Evolutionary conservation across 2,329 filamentous ascomycete species (phyloP).

Genomic region (Sporothrix brunneoviolacea): DNA sequence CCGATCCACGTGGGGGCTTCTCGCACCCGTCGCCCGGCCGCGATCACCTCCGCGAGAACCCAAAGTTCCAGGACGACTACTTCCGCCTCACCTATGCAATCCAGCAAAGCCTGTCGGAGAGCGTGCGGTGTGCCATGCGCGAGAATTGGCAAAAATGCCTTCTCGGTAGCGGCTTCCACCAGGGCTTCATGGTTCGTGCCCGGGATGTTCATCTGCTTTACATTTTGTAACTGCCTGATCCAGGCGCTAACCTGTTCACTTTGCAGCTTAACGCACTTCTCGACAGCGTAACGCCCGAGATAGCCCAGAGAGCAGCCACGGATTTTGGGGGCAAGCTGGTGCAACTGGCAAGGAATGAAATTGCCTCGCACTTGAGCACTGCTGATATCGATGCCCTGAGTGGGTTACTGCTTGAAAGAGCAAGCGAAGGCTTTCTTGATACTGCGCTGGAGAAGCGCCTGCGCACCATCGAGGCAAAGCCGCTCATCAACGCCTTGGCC

Average conservation of each 20-base stretch:
- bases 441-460: constrained; percentile 45
- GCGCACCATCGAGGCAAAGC: constrained; percentile 46
- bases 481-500: constrained; percentile 51
- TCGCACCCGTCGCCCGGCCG: constrained; percentile 31
- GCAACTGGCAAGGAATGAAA: constrained; percentile 31
- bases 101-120: constrained; percentile 34
- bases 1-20: background rate
- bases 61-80: constrained; percentile 35
- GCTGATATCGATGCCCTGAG: constrained; percentile 41
- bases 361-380: constrained; percentile 34
- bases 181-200: constrained; percentile 48
- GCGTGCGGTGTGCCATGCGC: constrained; percentile 42
- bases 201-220: constrained; percentile 31
- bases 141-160: constrained; percentile 46
- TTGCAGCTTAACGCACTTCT: constrained; percentile 41
- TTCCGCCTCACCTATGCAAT: constrained; percentile 34
- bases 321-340: constrained; percentile 43
- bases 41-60: constrained; percentile 24
- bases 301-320: constrained; percentile 33
- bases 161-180: constrained; percentile 45
- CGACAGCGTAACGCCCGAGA: constrained; percentile 34
- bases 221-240: background rate
- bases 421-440: constrained; percentile 45
- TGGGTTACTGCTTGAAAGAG: constrained; percentile 37
- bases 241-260: background rate